phyloP scores from a whole-genome alignment of 129 eudicot species.

The Lactuca sativa region DNA sequence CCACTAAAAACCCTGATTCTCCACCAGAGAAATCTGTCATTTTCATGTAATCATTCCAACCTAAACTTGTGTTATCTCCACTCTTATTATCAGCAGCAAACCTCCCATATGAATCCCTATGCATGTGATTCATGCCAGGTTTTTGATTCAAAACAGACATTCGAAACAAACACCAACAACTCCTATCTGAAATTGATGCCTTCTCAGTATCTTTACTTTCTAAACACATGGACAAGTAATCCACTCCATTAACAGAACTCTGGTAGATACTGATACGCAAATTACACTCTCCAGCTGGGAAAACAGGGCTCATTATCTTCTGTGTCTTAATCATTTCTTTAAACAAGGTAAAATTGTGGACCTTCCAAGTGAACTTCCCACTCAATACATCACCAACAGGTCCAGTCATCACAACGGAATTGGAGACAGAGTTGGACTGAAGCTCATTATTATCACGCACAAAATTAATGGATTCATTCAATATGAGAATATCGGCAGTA shows the following conservation, averaged over 20 bases:
- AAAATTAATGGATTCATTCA: slow-evolving; percentile 65
- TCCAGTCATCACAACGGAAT: slow-evolving; percentile 35
- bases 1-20: slow-evolving; percentile 80
- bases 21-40: slow-evolving; percentile 70
- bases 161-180: slow-evolving; percentile 98
- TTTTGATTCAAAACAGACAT: slow-evolving; percentile 96
- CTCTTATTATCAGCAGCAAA: slow-evolving; percentile 97
- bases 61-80: slow-evolving; percentile 98
- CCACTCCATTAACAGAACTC: slow-evolving; percentile 87
- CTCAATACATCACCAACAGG: slow-evolving; percentile 72
- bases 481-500: slow-evolving; percentile 78
- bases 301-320: slow-evolving; percentile 97
- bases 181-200: slow-evolving; percentile 59
- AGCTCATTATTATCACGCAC: slow-evolving; percentile 66
- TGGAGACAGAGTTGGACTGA: slow-evolving; percentile 23
- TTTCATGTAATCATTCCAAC: slow-evolving; percentile 98
- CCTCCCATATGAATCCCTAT: slow-evolving; percentile 90
- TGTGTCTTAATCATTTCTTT: slow-evolving; percentile 95
- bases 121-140: slow-evolving; percentile 80
- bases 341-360: slow-evolving; percentile 81
- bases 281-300: slow-evolving; percentile 97
- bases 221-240: slow-evolving; percentile 95
- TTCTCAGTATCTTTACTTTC: slow-evolving; percentile 98
- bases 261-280: slow-evolving; percentile 94
- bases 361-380: slow-evolving; percentile 98